Evolutionary conservation across 306 rosid species (phyloP), one percentile per base, ranked within the genome.

Genomic region (Fragaria ananassa): DNA sequence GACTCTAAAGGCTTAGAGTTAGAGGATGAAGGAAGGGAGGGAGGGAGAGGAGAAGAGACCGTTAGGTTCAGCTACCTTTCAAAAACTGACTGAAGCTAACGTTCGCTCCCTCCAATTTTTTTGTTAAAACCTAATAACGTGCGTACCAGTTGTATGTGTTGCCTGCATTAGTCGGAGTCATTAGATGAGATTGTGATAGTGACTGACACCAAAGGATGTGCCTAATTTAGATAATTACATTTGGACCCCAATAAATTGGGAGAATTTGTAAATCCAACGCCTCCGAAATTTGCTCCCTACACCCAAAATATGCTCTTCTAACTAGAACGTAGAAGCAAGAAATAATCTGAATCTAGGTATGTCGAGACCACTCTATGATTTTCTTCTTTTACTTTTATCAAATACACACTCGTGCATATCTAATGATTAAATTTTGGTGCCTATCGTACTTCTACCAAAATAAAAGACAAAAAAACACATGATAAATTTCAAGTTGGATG

Each of bases 61-160:
- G 86, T 76, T 74, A 74, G 75, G 70, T 35, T 71, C 42, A 85
- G 76, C 93, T 45, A 84, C 83, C 87, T 46, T 87, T 87, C 93
- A 81, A 70, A 64, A 64, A 64, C 70, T 8, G 13, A 64, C 70
- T 8, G 13, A 75, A 87, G 88, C 93, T 72, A 82, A 84, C 90
- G 34, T 35, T 88, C 87, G 67, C 54, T 74, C 75, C 83, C 79
- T 75, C 76, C 81, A 68, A 64, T 7, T 4, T 27, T 41, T 6
- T 41, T 41, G 35, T 31, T 37, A 37, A 37, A 37, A 5, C 41
- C 41, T 37, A 31, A 37, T 37, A 62, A 62, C 67, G 67, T 14
- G 42, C 42, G 4, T 62, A 29, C 66, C 39, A 27, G 19, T 61
- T 61, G 14, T 27, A 5, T 27, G 3, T 61, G 14, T 63, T 31